Evolutionary conservation across 2,329 filamentous ascomycete species (phyloP).

Genomic region (Teratosphaeria epicoccoides): DNA sequence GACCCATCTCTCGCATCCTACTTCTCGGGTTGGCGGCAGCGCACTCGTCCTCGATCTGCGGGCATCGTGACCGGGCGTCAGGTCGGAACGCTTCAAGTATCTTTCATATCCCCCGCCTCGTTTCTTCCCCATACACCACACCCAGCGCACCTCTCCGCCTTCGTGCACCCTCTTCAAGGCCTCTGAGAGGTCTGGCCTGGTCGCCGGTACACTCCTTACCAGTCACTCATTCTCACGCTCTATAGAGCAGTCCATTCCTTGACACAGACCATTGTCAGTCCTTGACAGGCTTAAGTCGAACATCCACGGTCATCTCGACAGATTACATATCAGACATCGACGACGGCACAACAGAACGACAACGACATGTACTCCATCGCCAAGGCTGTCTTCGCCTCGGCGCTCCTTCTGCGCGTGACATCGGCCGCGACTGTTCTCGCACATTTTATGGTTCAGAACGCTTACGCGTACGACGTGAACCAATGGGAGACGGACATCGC

Average conservation of each 20-base stretch:
- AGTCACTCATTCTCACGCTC: slow-evolving; percentile 15
- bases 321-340: not conserved
- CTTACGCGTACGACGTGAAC: slow-evolving; percentile 24
- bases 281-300: slow-evolving; percentile 1
- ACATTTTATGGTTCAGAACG: slow-evolving; percentile 29
- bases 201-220: slow-evolving; percentile 18
- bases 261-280: slow-evolving; percentile 4
- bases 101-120: not conserved
- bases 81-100: slow-evolving; percentile 1
- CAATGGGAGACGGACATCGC: slow-evolving; percentile 27
- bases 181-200: slow-evolving; percentile 22
- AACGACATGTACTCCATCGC: slow-evolving; percentile 4
- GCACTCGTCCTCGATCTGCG: not conserved
- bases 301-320: not conserved
- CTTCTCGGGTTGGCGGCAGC: too few species aligned
- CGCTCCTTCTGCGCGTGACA: slow-evolving; percentile 16
- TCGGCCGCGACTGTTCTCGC: slow-evolving; percentile 25
- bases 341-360: not conserved
- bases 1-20: not conserved
- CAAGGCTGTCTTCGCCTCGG: slow-evolving; percentile 11
- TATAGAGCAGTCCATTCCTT: slow-evolving; percentile 15
- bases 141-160: not conserved
- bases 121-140: slow-evolving; percentile 9
- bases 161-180: slow-evolving; percentile 4
- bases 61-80: not conserved